Evolutionary conservation across 345 rosid species (phyloP).

Genomic region (Mallotus nudiflorus): DNA sequence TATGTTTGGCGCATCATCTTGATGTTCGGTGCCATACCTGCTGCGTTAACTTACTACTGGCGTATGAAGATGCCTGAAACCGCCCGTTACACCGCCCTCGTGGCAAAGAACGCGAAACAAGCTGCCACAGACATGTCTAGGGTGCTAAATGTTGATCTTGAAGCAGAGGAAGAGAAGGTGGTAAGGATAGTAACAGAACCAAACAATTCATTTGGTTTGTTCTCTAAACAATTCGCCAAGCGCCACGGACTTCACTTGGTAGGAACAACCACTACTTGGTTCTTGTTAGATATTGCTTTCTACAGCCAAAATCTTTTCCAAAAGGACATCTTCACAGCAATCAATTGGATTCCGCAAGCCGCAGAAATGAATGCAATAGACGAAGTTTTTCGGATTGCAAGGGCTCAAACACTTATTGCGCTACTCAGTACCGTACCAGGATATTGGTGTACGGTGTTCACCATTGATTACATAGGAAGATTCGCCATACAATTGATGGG

Average conservation of each 20-base stretch:
- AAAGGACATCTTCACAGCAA: conserved; percentile 27
- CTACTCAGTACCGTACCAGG: conserved; percentile 33
- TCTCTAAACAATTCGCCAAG: conserved; percentile 19
- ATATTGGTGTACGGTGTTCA: conserved; percentile 27
- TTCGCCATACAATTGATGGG: conserved; percentile 30
- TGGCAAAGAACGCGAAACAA: conserved; percentile 28
- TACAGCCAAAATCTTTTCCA: conserved; percentile 36
- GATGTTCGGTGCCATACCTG: conserved; percentile 32
- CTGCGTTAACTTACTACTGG: conserved; percentile 29
- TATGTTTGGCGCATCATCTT: conserved; percentile 31
- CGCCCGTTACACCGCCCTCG: conserved; percentile 30
- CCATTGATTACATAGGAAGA: conserved; percentile 24
- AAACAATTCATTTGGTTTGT: conserved; percentile 22
- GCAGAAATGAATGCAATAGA: conserved; percentile 21
- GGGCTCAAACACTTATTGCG: conserved; percentile 32
- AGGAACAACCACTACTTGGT: conserved; percentile 32
- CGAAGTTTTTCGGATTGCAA: conserved; percentile 21
- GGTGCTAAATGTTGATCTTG: conserved; percentile 16
- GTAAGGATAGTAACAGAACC: not conserved
- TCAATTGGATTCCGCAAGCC: conserved; percentile 27
- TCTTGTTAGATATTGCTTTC: conserved; percentile 28
- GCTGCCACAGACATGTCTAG: conserved; percentile 33
- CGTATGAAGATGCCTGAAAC: conserved; percentile 39
- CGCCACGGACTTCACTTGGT: conserved; percentile 30
- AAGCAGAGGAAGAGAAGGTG: conserved; percentile 12